A percentile compares a stretch with the other conserved stretches of the same genome.
These are phyloP conservation scores for Trichaptum fuscoviolaceum DNA, from an alignment of 768 basidiomycete species.

Conservation along the genomic window DNA sequence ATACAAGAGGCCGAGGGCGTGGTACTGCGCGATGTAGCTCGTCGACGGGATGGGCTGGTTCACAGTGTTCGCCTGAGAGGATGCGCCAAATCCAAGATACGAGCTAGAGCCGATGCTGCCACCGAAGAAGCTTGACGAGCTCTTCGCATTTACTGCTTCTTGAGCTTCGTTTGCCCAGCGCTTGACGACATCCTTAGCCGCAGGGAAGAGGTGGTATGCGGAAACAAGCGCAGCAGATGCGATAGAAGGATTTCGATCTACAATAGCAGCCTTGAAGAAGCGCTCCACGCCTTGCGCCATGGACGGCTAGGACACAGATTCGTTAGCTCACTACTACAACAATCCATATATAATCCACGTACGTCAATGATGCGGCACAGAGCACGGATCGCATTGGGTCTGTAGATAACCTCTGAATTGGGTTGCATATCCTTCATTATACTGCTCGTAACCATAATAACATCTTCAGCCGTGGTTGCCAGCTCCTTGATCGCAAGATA, in stretches of 20 bases:
- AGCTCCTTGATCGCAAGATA: slow-evolving; percentile 99
- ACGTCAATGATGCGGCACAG: slow-evolving; percentile 97
- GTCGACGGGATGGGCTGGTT: slow-evolving; percentile 81
- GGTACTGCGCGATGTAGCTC: slow-evolving; percentile 95
- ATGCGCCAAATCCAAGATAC: slow-evolving; percentile 72
- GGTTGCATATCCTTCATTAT: slow-evolving; percentile 99
- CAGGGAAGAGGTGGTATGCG: slow-evolving; percentile 92
- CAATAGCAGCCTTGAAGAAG: slow-evolving; percentile 99
- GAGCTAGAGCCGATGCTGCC: slow-evolving; percentile 39
- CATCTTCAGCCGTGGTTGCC: slow-evolving; percentile 92
- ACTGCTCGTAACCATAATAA: slow-evolving; percentile 98
- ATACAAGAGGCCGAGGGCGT: slow-evolving; percentile 90
- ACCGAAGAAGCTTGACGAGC: slow-evolving; percentile 64
- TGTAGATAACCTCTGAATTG: slow-evolving; percentile 96
- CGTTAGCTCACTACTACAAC: neutral
- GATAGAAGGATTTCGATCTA: slow-evolving; percentile 93
- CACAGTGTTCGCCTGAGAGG: slow-evolving; percentile 43
- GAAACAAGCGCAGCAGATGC: slow-evolving; percentile 96
- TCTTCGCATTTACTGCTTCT: slow-evolving; percentile 90
- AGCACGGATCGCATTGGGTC: slow-evolving; percentile 95
- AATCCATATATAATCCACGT: slow-evolving; percentile 31
- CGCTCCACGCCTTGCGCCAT: slow-evolving; percentile 98
- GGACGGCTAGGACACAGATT: slow-evolving; percentile 59
- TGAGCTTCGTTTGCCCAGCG: slow-evolving; percentile 99
- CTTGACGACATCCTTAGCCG: slow-evolving; percentile 92